Evolutionary conservation across 441 rosid species (phyloP).

Genomic region (Sinapis alba): DNA sequence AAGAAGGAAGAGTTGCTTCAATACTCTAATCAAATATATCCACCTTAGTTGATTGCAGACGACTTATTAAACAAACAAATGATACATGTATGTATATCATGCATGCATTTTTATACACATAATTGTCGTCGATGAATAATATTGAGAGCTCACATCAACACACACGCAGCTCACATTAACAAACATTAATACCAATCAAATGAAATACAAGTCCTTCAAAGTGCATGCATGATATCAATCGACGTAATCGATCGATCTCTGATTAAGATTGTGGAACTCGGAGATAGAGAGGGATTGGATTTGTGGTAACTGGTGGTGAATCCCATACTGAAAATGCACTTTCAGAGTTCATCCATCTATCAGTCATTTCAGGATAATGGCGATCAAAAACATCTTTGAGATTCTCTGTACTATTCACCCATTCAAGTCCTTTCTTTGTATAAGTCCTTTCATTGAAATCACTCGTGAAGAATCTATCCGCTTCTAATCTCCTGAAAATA

Average conservation of each 20-base stretch:
- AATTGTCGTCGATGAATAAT: neutral
- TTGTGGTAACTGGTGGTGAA: constrained; percentile 41
- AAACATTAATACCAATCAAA: neutral
- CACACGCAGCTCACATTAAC: neutral
- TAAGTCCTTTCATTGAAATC: constrained; percentile 56
- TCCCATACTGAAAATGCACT: constrained; percentile 81
- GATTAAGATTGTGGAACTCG: constrained; percentile 42
- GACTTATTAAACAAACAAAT: neutral
- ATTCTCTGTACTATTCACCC: constrained; percentile 68
- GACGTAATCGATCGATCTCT: neutral
- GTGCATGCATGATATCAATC: neutral
- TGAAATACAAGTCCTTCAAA: neutral
- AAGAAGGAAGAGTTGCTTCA: too few relatives aligned
- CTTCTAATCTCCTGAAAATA: constrained; percentile 63
- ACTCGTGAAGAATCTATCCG: constrained; percentile 69
- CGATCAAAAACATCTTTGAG: constrained; percentile 65
- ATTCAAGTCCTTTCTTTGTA: constrained; percentile 62
- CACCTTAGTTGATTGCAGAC: neutral
- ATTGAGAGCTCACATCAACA: neutral
- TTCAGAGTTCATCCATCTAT: constrained; percentile 61
- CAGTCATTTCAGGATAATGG: constrained; percentile 58
- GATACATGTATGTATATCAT: neutral
- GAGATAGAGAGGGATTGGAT: constrained; percentile 55
- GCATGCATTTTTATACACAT: neutral
- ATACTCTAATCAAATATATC: too few relatives aligned